These are phyloP conservation scores for Russula lepida DNA, from an alignment of 768 basidiomycete species.

Conservation along the genomic window DNA sequence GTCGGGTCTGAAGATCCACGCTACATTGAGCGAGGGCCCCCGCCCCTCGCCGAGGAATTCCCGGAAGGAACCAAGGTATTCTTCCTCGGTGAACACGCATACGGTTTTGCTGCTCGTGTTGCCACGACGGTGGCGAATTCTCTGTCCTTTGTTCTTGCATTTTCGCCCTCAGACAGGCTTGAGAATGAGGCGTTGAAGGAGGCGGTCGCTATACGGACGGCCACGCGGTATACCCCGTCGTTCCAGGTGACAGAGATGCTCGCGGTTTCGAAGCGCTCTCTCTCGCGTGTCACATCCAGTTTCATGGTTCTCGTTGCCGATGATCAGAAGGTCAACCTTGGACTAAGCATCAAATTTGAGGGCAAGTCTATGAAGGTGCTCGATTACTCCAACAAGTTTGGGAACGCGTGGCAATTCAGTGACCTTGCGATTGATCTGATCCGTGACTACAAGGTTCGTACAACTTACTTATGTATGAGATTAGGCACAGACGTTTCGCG, in stretches of 20 bases:
- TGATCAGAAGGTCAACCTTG: conserved; percentile 77
- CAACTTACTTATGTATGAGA: not conserved
- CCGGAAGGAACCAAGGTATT: conserved; percentile 87
- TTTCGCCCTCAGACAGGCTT: conserved; percentile 74
- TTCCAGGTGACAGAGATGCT: conserved; percentile 70
- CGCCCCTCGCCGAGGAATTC: conserved; percentile 81
- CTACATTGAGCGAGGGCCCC: conserved; percentile 71
- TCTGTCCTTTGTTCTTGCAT: conserved; percentile 83
- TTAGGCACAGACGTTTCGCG: not conserved
- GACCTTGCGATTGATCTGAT: conserved; percentile 77
- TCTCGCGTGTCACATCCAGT: conserved; percentile 89
- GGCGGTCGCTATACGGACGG: conserved; percentile 44
- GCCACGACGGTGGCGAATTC: conserved; percentile 57
- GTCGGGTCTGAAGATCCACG: conserved; percentile 87
- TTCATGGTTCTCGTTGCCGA: conserved; percentile 80
- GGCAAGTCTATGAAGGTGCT: conserved; percentile 89
- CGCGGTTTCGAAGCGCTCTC: conserved; percentile 63
- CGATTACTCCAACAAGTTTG: conserved; percentile 81
- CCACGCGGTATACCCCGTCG: conserved; percentile 65
- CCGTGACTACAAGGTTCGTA: conserved; percentile 66
- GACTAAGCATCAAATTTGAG: conserved; percentile 94
- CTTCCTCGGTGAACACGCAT: conserved; percentile 91
- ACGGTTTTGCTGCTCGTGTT: conserved; percentile 93
- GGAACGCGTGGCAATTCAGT: conserved; percentile 88
- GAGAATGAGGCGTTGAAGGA: conserved; percentile 75